phyloP scores from a whole-genome alignment of 331 rosid species.

The Pyrus hybrid region DNA sequence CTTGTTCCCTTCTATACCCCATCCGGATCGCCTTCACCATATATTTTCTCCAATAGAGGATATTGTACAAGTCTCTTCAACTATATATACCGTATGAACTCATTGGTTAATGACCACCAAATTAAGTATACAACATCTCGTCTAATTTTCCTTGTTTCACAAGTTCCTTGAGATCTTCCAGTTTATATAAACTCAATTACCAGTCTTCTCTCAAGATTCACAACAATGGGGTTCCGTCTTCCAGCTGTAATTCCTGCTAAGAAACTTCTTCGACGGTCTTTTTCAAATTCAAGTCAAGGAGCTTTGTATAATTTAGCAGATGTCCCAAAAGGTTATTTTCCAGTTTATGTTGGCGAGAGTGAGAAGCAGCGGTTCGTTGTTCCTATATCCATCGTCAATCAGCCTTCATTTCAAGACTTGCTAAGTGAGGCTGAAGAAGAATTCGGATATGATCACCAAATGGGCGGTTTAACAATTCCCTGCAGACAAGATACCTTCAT shows the following conservation, averaged over 20 bases:
- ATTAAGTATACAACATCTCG: neutral
- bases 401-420: constrained; percentile 35
- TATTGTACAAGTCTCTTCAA: neutral
- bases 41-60: neutral
- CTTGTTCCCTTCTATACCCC: neutral
- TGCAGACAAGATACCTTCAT: constrained; percentile 40
- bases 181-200: neutral
- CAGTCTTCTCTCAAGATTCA: neutral
- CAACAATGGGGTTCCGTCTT: neutral
- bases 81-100: neutral
- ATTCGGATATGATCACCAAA: constrained; percentile 43
- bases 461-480: constrained; percentile 54
- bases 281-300: neutral
- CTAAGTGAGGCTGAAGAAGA: constrained; percentile 33
- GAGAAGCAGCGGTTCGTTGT: too few species aligned
- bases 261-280: neutral
- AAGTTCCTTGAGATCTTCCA: neutral
- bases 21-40: neutral
- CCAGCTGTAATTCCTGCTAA: neutral
- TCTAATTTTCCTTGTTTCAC: neutral
- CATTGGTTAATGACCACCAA: neutral
- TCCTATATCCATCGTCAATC: too few species aligned
- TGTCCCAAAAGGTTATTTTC: constrained; percentile 48
- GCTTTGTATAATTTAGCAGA: neutral
- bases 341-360: too few species aligned